Evolutionary conservation across 2,329 filamentous ascomycete genomes (phyloP).

Genomic region (Triangularia verruculosa): DNA sequence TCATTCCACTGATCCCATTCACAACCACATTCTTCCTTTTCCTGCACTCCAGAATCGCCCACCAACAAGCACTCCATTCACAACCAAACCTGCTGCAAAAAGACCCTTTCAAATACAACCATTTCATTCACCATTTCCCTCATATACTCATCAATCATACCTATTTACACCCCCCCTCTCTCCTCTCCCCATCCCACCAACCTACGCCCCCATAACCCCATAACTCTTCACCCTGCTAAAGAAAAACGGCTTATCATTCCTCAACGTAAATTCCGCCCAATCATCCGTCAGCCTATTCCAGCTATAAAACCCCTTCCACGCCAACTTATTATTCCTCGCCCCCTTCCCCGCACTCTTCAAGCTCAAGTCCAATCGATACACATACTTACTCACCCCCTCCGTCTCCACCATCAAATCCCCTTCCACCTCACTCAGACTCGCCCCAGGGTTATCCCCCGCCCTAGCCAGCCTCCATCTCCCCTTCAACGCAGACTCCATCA

Average conservation of each 20-base stretch:
- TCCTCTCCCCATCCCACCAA: not conserved
- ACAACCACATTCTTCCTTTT: not conserved
- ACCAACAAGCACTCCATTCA: not conserved
- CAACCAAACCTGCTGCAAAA: not conserved
- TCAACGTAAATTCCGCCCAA: slow-evolving; percentile 74
- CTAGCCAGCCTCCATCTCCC: slow-evolving; percentile 51
- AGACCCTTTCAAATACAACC: not conserved
- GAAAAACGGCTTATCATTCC: slow-evolving; percentile 63
- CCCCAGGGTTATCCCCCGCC: slow-evolving; percentile 32
- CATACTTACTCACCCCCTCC: slow-evolving; percentile 79
- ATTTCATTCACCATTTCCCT: not conserved
- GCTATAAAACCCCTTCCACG: slow-evolving; percentile 88
- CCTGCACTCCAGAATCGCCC: not conserved
- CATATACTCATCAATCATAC: not conserved
- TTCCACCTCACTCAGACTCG: slow-evolving; percentile 46
- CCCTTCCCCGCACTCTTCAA: slow-evolving; percentile 63
- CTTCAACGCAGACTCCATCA: slow-evolving; percentile 68
- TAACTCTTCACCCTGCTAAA: slow-evolving; percentile 66
- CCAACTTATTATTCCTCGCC: slow-evolving; percentile 78
- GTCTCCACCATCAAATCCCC: slow-evolving; percentile 81
- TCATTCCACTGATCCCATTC: too few species aligned
- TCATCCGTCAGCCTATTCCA: slow-evolving; percentile 89
- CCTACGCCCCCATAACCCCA: slow-evolving; percentile 44
- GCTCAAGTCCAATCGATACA: slow-evolving; percentile 76
- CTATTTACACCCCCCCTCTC: not conserved